Base-by-base conservation (phyloP, 2,329 filamentous ascomycete genomes). In the Sordariomycetes sp. region DNA sequence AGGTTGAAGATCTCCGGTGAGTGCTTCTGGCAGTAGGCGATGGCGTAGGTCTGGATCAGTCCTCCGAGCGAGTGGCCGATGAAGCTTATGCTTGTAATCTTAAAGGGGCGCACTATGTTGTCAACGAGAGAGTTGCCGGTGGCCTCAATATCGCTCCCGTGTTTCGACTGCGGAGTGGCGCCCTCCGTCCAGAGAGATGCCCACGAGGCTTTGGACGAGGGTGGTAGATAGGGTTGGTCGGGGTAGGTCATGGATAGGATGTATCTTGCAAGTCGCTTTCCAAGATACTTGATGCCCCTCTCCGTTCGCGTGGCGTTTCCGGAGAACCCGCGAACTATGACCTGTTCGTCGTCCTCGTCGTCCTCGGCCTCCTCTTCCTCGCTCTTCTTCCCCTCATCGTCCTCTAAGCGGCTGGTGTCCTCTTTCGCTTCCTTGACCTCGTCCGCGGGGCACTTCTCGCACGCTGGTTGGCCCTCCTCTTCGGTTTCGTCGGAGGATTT, bases 1-100 rank as follows among this genome's bases (percentile, higher is more conserved):
- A 85, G 75, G 55, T 92, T 81, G 65, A 97, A 97, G 69, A 97
- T 97, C 11, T 86, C 76, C 1, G 93, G 93, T 0, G 90, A 96
- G 69, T 97, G 91, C 68, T 97, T 97, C 65, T 97, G 89, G 53
- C 97, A 96, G 69, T 97, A 97, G 10, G 92, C 93, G 59, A 97
- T 86, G 2, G 93, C 93, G 69, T 97, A 97, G 0, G 89, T 96
- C 70, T 97, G 93, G 18, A 96, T 81, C 20, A 96, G 76, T 0
- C 93, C 93, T 32, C 93, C 93, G 0, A 97, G 81, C 0, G 92
- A 97, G 72, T 97, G 93, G 0, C 86, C 91, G 59, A 97, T 82
- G 68, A 97, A 96, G 67, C 92, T 97, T 69, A 97, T 97, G 69
- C 91, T 96, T 12, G 91, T 94, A 66, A 96, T 90, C 64, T 85